phyloP scores from a whole-genome alignment of 2,329 filamentous ascomycete species.

The Aaosphaeria pasadenensis region DNA sequence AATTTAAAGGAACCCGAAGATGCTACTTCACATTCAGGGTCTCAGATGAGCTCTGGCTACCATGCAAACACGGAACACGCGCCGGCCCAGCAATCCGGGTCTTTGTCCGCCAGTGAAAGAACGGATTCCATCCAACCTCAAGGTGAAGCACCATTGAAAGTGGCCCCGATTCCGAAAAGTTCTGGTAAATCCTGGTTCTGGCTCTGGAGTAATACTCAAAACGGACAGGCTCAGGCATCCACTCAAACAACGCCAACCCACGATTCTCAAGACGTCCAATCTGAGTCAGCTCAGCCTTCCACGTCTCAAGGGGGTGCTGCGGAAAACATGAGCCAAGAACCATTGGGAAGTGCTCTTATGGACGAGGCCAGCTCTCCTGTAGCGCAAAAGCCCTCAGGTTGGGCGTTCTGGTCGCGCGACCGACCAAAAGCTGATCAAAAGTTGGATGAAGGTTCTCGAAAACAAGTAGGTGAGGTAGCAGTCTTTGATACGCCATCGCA shows the following conservation, averaged over 20 bases:
- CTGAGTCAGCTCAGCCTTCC: no score
- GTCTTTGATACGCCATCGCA: constrained; percentile 51
- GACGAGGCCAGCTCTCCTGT: no score
- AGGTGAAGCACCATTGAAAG: no score
- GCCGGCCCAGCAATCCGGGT: no score
- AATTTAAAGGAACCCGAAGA: constrained; percentile 21
- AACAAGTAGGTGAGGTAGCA: constrained; percentile 51
- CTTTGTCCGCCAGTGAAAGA: no score
- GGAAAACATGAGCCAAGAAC: no score
- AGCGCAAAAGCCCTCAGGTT: constrained; percentile 57
- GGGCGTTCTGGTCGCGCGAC: constrained; percentile 78
- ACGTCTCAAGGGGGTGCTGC: no score
- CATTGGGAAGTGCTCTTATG: no score
- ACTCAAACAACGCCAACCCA: not conserved
- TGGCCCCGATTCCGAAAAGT: not conserved
- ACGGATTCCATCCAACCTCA: no score
- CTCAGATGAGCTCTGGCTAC: no score
- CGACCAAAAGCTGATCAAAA: constrained; percentile 47
- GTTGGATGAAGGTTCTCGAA: constrained; percentile 57
- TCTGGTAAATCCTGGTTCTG: constrained; percentile 47
- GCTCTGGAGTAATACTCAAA: constrained; percentile 48
- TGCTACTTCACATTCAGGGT: not conserved
- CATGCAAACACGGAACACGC: no score
- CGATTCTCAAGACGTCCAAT: not conserved
- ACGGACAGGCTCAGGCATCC: constrained; percentile 23